A percentile compares a stretch with the other conserved stretches of the same genome.
Conservation (phyloP, 331 rosid species). For the Quercus lobata region DNA sequence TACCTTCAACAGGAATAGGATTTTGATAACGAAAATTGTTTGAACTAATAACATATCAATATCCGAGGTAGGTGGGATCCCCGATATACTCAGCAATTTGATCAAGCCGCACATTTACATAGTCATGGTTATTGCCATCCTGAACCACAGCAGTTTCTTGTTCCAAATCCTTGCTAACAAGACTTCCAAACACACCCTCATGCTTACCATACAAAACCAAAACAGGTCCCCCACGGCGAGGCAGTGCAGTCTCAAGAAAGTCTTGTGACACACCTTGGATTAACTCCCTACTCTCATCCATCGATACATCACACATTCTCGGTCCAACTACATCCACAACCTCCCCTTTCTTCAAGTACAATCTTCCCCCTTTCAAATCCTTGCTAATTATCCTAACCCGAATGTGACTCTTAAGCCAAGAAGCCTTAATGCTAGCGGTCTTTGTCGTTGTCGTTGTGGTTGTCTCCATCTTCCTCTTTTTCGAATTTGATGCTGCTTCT, state of each 20-base stretch:
- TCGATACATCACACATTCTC: slow-evolving; percentile 59
- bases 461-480: slow-evolving; percentile 18
- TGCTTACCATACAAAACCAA: slow-evolving; percentile 76
- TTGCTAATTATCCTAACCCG: slow-evolving; percentile 71
- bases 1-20: slow-evolving; percentile 57
- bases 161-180: slow-evolving; percentile 70
- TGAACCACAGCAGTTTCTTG: slow-evolving; percentile 55
- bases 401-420: slow-evolving; percentile 86
- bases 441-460: too few species aligned
- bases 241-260: slow-evolving; percentile 72
- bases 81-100: slow-evolving; percentile 85
- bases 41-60: slow-evolving; percentile 29
- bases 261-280: slow-evolving; percentile 79
- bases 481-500: slow-evolving; percentile 21
- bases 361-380: slow-evolving; percentile 59
- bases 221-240: slow-evolving; percentile 71
- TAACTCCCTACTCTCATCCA: slow-evolving; percentile 79
- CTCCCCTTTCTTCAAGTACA: slow-evolving; percentile 75
- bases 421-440: slow-evolving; percentile 9
- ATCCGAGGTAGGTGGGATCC: slow-evolving; percentile 76
- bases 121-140: slow-evolving; percentile 73
- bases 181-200: slow-evolving; percentile 70
- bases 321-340: slow-evolving; percentile 84
- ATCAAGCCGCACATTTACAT: slow-evolving; percentile 59
- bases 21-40: too few species aligned